These are phyloP conservation scores for Gossypium laxum DNA, from an alignment of 441 rosid species.

Conservation along the genomic window DNA sequence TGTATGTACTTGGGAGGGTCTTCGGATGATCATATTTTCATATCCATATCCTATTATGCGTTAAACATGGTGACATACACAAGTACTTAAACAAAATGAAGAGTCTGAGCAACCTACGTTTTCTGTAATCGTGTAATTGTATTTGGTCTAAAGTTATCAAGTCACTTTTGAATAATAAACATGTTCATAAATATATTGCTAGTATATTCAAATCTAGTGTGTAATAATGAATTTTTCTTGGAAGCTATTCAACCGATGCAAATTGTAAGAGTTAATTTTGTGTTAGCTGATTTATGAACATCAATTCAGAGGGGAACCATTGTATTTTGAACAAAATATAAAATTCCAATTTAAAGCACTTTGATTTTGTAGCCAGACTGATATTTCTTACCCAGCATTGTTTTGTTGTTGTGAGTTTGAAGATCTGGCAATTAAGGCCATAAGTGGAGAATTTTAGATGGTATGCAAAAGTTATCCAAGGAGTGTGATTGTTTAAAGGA, in stretches of 20 bases:
- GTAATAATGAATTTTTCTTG: neutral
- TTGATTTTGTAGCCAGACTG: neutral
- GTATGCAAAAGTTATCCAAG: constrained; percentile 51
- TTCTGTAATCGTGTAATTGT: neutral
- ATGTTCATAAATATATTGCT: neutral
- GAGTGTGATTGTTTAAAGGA: constrained; percentile 36
- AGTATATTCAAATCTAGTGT: neutral
- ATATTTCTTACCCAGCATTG: constrained; percentile 6
- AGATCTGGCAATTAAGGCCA: constrained; percentile 23
- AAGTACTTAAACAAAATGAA: no score
- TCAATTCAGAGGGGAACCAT: neutral
- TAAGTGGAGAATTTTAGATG: constrained; percentile 43
- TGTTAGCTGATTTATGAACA: neutral
- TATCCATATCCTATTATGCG: no score
- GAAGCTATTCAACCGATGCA: neutral
- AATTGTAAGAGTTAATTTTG: neutral
- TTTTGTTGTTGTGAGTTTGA: constrained; percentile 2
- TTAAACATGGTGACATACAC: no score
- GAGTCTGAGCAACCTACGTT: no score
- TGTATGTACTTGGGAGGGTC: no score
- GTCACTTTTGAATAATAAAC: neutral
- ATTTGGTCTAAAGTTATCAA: neutral
- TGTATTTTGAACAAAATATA: neutral
- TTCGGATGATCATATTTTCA: no score
- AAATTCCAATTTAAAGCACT: neutral